These are phyloP conservation scores for Nicotiana undulata DNA, from an alignment of 257 asterid species.

Conservation along the genomic window DNA sequence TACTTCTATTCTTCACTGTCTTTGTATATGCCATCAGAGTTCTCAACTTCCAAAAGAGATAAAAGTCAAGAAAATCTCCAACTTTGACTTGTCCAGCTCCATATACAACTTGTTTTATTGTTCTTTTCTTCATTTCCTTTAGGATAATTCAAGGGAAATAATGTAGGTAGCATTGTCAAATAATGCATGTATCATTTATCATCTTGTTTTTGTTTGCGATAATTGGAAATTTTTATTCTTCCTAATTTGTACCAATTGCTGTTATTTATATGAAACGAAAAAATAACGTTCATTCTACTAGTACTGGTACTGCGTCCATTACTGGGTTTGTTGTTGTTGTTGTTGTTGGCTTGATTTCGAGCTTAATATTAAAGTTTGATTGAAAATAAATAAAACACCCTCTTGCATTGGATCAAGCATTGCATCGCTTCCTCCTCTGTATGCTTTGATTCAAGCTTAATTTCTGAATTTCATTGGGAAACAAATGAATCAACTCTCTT, in stretches of 20 bases:
- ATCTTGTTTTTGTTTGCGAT: not conserved
- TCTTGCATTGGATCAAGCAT: not conserved
- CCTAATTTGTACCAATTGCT: not conserved
- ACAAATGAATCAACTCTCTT: not conserved
- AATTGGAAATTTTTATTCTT: not conserved
- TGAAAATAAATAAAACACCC: not conserved
- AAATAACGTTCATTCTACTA: not conserved
- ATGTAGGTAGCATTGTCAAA: too few species aligned
- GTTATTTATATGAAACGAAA: not conserved
- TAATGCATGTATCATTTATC: not conserved
- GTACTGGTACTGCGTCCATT: not conserved
- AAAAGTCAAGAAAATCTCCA: not conserved
- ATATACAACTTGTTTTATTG: not conserved
- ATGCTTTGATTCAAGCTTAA: not conserved
- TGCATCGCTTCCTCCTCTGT: too few species aligned
- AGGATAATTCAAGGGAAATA: not conserved
- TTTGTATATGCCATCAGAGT: conserved; percentile 60
- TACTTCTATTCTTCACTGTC: conserved; percentile 43
- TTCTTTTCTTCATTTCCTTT: not conserved
- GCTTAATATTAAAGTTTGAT: not conserved
- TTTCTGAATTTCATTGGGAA: not conserved
- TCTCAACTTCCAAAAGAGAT: conserved; percentile 69
- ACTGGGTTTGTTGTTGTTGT: too few species aligned
- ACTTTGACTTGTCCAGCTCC: not conserved
- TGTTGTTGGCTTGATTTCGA: not conserved